A percentile compares a stretch with the other conserved stretches of the same genome.
phyloP scores from a whole-genome alignment of 495 filamentous ascomycete species.

The Trichocladium uniseriatum region DNA sequence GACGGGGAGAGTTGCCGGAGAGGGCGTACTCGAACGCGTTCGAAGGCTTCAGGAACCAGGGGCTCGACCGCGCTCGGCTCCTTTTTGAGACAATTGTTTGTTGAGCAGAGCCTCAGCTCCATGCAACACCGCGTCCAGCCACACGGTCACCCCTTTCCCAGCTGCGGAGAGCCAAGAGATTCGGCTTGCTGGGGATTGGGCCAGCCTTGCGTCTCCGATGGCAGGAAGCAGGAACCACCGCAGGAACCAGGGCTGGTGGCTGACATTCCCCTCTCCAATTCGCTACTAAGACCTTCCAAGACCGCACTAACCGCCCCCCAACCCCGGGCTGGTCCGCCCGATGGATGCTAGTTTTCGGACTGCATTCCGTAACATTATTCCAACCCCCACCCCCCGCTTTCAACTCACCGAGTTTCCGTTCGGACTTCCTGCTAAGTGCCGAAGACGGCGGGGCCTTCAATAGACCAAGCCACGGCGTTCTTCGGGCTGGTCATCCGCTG shows the following conservation, averaged over 20 bases:
- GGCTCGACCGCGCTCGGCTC: too few relatives aligned
- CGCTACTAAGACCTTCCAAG: not conserved
- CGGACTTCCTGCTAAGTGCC: too few relatives aligned
- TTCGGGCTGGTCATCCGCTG: too few relatives aligned
- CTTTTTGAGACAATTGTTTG: too few relatives aligned
- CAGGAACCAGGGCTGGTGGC: not conserved
- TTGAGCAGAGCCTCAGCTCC: constrained; percentile 1
- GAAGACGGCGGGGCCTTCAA: too few relatives aligned
- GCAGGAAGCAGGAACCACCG: too few relatives aligned
- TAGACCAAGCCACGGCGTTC: constrained; percentile 1
- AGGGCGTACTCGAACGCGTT: too few relatives aligned
- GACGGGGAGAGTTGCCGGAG: not conserved
- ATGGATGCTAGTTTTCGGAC: not conserved
- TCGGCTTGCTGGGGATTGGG: not conserved
- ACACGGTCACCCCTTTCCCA: not conserved
- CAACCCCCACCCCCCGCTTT: too few relatives aligned
- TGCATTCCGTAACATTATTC: too few relatives aligned
- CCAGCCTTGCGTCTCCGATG: constrained; percentile 1
- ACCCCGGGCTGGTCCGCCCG: not conserved
- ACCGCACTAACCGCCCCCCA: too few relatives aligned
- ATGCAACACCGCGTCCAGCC: not conserved
- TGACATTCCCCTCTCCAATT: not conserved
- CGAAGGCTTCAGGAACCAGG: too few relatives aligned
- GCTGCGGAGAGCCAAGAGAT: constrained; percentile 3
- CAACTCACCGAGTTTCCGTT: constrained; percentile 1